A percentile compares a stretch with the other conserved stretches of the same genome.
Conservation (phyloP, 2,329 filamentous ascomycete species). For the Calonectria ilicicola region DNA sequence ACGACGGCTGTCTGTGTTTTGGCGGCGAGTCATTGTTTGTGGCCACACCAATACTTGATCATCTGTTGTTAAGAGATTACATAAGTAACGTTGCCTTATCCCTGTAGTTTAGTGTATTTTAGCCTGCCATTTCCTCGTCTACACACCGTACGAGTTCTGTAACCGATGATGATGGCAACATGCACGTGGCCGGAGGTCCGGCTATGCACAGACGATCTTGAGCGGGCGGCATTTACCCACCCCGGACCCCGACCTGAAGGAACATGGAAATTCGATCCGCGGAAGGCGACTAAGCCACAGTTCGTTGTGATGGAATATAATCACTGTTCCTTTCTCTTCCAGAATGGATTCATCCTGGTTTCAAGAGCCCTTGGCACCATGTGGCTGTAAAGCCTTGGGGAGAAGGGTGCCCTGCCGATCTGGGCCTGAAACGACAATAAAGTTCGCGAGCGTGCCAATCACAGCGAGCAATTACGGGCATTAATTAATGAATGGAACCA, state of each 20-base stretch:
- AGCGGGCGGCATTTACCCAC: not conserved
- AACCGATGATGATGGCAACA: not conserved
- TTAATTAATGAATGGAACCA: not conserved
- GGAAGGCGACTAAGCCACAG: not conserved
- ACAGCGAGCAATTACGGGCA: not conserved
- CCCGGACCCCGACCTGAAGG: not conserved
- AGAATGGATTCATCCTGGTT: not conserved
- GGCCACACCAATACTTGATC: too few relatives aligned
- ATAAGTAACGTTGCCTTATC: too few relatives aligned
- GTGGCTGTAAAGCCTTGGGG: not conserved
- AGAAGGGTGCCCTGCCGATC: not conserved
- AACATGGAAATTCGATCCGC: not conserved
- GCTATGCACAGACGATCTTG: not conserved
- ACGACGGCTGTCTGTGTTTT: too few relatives aligned
- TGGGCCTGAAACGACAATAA: not conserved
- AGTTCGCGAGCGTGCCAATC: slow-evolving; percentile 4
- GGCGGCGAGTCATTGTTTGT: too few relatives aligned
- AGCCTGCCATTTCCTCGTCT: too few relatives aligned
- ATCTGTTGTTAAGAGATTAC: too few relatives aligned
- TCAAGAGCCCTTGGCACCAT: not conserved
- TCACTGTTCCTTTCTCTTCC: not conserved
- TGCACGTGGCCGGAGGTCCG: not conserved
- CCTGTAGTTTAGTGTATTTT: too few relatives aligned
- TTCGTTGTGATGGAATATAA: not conserved
- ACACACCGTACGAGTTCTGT: too few relatives aligned